These are phyloP conservation scores for Calocera cornea DNA, from an alignment of 768 basidiomycete species.

Conservation along the genomic window DNA sequence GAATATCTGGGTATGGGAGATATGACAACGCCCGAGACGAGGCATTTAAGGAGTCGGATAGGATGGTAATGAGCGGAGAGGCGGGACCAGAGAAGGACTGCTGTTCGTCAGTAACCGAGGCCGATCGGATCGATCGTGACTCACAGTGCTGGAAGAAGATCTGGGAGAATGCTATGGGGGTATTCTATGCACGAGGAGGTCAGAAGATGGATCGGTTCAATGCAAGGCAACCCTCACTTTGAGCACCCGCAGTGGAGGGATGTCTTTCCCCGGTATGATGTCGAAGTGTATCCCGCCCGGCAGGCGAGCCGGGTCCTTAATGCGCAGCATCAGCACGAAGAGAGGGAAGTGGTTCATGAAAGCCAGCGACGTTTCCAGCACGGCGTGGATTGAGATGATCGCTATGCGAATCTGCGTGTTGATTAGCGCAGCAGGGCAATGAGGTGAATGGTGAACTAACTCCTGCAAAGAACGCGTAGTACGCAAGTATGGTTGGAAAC, in stretches of 20 bases:
- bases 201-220: background rate
- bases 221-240: constrained; percentile 8
- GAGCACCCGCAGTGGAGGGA: background rate
- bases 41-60: constrained; percentile 14
- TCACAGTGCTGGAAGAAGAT: constrained; percentile 22
- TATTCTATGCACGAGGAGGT: constrained; percentile 10
- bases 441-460: constrained; percentile 19
- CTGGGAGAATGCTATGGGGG: constrained; percentile 16
- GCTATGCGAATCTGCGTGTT: constrained; percentile 36
- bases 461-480: constrained; percentile 65
- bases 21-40: constrained; percentile 16
- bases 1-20: constrained; percentile 19
- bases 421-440: background rate
- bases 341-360: constrained; percentile 89
- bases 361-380: constrained; percentile 49
- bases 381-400: constrained; percentile 46
- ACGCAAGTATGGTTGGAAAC: constrained; percentile 73
- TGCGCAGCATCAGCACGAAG: constrained; percentile 68
- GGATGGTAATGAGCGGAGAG: constrained; percentile 19
- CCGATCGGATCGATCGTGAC: background rate
- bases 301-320: constrained; percentile 70
- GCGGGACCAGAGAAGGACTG: constrained; percentile 19
- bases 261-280: background rate
- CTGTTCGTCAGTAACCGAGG: background rate
- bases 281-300: constrained; percentile 41